Conservation (phyloP, 495 filamentous ascomycete genomes). For the Trichoderma parareesei region DNA sequence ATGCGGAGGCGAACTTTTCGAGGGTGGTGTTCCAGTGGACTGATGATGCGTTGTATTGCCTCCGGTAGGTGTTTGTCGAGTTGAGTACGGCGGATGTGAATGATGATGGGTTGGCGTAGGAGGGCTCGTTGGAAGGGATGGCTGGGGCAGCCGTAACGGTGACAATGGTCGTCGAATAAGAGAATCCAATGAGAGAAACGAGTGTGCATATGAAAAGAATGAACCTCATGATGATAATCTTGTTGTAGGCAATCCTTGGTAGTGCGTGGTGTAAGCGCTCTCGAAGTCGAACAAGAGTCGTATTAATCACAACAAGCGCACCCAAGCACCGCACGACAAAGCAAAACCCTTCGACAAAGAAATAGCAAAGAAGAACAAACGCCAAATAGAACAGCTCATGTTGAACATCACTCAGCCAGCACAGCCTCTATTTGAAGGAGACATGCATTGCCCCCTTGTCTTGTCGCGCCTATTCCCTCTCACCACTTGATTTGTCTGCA, state of each 20-base stretch:
- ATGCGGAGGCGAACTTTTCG: conserved; percentile 40
- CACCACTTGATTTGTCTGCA: background rate
- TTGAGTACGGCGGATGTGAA: conserved; percentile 56
- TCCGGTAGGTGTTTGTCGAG: conserved; percentile 60
- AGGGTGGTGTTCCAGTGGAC: conserved; percentile 61
- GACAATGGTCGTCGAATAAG: conserved; percentile 10
- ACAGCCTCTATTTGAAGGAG: background rate
- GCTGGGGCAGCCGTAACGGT: conserved; percentile 22
- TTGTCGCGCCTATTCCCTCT: background rate
- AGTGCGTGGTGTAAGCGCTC: background rate
- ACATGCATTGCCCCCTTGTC: background rate
- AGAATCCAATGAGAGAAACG: background rate
- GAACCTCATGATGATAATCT: background rate
- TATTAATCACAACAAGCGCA: background rate
- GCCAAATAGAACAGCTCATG: background rate
- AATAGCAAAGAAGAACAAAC: background rate
- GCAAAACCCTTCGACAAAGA: background rate
- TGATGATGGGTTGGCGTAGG: conserved; percentile 37
- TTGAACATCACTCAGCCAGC: background rate
- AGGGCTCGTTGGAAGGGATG: conserved; percentile 24
- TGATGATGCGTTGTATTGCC: conserved; percentile 50
- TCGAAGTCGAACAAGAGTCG: background rate
- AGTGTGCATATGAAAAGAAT: background rate
- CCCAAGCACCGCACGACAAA: background rate
- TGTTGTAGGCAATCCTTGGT: background rate